These are phyloP conservation scores for Furcasterigmium furcatum DNA, from an alignment of 2,329 filamentous ascomycete species.

Conservation along the genomic window DNA sequence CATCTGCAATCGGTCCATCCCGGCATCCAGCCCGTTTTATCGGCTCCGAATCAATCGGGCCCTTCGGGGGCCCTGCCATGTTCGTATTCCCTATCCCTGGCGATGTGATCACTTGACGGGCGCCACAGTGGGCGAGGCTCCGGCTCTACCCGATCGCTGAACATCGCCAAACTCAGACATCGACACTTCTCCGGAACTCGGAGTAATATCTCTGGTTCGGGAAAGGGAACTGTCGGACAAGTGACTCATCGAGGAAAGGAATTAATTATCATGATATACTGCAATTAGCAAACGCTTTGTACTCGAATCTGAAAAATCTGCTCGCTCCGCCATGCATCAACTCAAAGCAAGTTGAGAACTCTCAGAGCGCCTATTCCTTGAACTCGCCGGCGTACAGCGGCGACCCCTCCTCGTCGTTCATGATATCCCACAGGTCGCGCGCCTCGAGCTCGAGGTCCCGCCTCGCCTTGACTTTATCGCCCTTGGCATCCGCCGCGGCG, in stretches of 20 bases:
- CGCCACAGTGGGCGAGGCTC: too few species aligned
- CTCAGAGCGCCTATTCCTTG: background rate
- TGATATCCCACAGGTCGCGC: conserved; percentile 39
- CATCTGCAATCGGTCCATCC: too few species aligned
- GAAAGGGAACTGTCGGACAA: too few species aligned
- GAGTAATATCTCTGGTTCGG: too few species aligned
- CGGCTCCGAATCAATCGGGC: too few species aligned
- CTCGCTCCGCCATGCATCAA: too few species aligned
- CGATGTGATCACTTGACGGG: background rate
- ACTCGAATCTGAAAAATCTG: background rate
- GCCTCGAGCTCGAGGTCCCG: conserved; percentile 28
- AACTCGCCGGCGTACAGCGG: conserved; percentile 43
- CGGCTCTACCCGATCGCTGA: too few species aligned
- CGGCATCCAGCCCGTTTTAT: too few species aligned
- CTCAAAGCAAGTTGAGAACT: too few species aligned
- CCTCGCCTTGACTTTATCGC: conserved; percentile 16
- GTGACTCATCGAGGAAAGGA: too few species aligned
- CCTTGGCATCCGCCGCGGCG: conserved; percentile 19
- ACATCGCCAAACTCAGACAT: background rate
- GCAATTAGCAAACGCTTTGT: background rate
- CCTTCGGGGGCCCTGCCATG: background rate
- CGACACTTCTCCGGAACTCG: too few species aligned
- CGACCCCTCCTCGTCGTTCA: conserved; percentile 40
- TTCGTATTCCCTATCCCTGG: background rate
- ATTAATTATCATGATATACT: too few species aligned